Conservation (phyloP, 202 grass and related monocot genomes). For the Setaria italica region DNA sequence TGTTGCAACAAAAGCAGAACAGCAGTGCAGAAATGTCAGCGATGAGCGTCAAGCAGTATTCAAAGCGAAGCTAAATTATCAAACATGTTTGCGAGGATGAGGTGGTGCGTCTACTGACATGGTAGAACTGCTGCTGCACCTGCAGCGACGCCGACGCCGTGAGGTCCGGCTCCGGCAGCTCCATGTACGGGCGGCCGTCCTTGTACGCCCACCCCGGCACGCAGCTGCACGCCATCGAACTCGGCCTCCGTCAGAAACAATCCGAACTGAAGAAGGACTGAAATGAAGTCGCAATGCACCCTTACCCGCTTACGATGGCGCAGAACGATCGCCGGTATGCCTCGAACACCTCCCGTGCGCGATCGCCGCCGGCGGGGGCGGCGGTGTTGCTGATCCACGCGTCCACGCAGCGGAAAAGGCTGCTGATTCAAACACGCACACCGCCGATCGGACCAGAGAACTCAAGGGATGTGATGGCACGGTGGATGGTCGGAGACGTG, state of each 20-base stretch:
- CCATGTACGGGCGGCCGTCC: slow-evolving; percentile 53
- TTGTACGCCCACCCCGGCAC: slow-evolving; percentile 84
- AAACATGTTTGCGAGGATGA: not conserved
- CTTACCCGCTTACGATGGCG: slow-evolving; percentile 58
- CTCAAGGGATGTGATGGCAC: not conserved
- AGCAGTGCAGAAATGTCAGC: slow-evolving; percentile 24
- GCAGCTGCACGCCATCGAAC: slow-evolving; percentile 41
- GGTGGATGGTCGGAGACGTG: no score
- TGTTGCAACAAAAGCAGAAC: slow-evolving; percentile 44
- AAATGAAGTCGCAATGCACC: not conserved
- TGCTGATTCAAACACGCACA: slow-evolving; percentile 8
- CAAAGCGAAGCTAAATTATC: not conserved
- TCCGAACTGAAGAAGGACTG: not conserved
- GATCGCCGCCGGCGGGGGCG: not conserved
- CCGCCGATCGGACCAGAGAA: not conserved
- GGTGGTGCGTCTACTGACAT: slow-evolving; percentile 39
- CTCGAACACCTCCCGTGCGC: slow-evolving; percentile 48
- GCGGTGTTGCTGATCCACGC: slow-evolving; percentile 47
- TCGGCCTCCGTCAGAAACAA: not conserved
- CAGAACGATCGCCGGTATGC: slow-evolving; percentile 62
- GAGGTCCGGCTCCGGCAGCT: slow-evolving; percentile 57
- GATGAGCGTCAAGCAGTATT: not conserved
- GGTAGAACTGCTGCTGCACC: slow-evolving; percentile 79
- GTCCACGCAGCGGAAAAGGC: slow-evolving; percentile 62
- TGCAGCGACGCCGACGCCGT: slow-evolving; percentile 56